Conservation (phyloP, 129 eudicot species). For the Logfia minima region DNA sequence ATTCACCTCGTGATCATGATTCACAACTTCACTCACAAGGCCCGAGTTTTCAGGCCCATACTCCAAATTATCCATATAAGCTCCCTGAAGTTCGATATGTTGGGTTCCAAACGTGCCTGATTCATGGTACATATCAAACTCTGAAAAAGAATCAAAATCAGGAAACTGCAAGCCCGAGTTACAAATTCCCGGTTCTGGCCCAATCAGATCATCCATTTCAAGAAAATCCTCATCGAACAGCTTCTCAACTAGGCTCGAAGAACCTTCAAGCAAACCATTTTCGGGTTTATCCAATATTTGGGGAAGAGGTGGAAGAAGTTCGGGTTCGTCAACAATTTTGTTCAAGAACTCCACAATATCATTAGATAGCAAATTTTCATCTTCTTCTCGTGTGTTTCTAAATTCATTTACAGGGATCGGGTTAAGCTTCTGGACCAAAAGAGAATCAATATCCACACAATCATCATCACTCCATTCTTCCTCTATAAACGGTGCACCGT, state of each 20-base stretch:
- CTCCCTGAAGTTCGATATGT: constrained; percentile 32
- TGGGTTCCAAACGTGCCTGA: constrained; percentile 26
- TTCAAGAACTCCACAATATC: constrained; percentile 53
- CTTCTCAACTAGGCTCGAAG: constrained; percentile 5
- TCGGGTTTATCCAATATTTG: constrained; percentile 30
- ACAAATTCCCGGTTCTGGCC: constrained; percentile 41
- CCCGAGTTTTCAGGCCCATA: constrained; percentile 34
- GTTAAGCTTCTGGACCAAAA: constrained; percentile 24
- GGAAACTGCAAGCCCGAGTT: constrained; percentile 24
- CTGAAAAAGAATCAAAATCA: constrained; percentile 46
- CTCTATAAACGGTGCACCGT: constrained; percentile 84
- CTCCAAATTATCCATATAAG: constrained; percentile 29
- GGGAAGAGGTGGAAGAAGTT: constrained; percentile 28
- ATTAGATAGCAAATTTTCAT: constrained; percentile 22
- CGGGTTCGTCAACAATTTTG: constrained; percentile 42
- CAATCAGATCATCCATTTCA: constrained; percentile 77
- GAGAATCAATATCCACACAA: constrained; percentile 30
- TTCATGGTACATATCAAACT: constrained; percentile 48
- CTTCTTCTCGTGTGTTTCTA: constrained; percentile 8
- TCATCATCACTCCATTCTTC: constrained; percentile 88
- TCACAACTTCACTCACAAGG: constrained; percentile 28
- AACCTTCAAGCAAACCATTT: constrained; percentile 26
- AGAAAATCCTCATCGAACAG: constrained; percentile 51
- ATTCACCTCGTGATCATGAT: constrained; percentile 29
- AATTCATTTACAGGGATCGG: constrained; percentile 26